Conservation (phyloP, 2,329 filamentous ascomycete species). For the Moelleriella libera region DNA sequence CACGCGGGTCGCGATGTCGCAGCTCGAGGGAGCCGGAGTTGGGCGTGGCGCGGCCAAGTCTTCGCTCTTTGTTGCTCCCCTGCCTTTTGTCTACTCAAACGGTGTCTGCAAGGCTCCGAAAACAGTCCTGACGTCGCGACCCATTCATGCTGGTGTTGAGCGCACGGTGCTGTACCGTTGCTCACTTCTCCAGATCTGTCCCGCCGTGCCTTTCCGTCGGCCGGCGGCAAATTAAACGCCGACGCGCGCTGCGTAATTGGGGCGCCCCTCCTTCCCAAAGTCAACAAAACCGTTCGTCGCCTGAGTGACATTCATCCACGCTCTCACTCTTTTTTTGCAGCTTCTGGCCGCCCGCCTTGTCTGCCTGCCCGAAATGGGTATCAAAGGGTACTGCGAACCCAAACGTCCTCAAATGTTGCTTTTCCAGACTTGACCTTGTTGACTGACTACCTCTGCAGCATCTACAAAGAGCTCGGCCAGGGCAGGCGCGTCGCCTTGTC, state of each 20-base stretch:
- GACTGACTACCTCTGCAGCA: constrained; percentile 34
- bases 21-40: too few species aligned
- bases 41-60: too few species aligned
- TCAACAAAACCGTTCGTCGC: constrained; percentile 12
- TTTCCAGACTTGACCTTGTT: background rate
- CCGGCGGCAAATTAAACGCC: constrained; percentile 8
- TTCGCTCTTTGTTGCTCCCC: too few species aligned
- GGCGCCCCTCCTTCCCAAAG: constrained; percentile 4
- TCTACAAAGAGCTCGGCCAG: constrained; percentile 78
- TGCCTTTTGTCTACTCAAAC: too few species aligned
- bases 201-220: background rate
- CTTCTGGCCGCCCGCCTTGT: background rate
- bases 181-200: too few species aligned
- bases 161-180: too few species aligned
- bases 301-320: constrained; percentile 13
- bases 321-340: background rate
- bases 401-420: background rate
- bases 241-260: constrained; percentile 5
- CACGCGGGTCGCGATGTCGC: too few species aligned
- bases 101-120: too few species aligned
- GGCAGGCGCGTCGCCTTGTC: constrained; percentile 69
- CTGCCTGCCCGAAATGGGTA: constrained; percentile 35
- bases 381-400: constrained; percentile 37
- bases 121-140: too few species aligned
- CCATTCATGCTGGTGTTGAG: too few species aligned